Base-by-base conservation (phyloP, 805 yeast genomes). In the Wickerhamomyces bovis region DNA sequence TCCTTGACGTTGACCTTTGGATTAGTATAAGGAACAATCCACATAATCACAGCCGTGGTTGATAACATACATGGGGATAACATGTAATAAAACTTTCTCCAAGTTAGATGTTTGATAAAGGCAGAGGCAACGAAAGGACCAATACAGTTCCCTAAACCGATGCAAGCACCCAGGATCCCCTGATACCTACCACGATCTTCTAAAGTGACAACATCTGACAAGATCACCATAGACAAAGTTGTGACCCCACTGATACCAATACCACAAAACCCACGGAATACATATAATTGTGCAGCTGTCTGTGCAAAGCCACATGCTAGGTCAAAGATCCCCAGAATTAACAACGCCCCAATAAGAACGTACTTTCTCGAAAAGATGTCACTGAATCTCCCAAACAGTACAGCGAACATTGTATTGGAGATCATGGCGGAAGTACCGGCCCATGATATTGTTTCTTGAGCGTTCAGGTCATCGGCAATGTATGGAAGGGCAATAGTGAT, bases 121-220 rank as follows among this genome's bases (percentile, higher is more conserved):
- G 62, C 70, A 18, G 73, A 68, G 67, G 72, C 69, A 25, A 72
- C 51, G 36, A 71, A 65, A 0, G 77, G 77, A 4, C 75, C 76
- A 18, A 66, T 51, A 2, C 70, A 66, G 52, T 69, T 71, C 4
- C 82, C 82, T 4, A 74, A 28, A 0, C 81, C 82, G 20, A 76
- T 72, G 52, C 68, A 66, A 0, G 74, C 55, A 4, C 81, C 81
- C 22, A 76, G 58, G 10, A 76, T 73, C 4, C 83, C 83, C 60
- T 78, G 83, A 57, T 69, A 79, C 52, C 73, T 73, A 0, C 83
- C 83, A 51, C 84, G 64, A 46, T 78, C 73, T 48, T 70, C 65
- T 25, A 79, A 61, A 0, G 81, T 70, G 13, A 77, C 79, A 18
- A 78, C 60, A 55, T 79, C 84, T 47, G 81, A 72, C 41, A 76